A percentile compares a stretch with the other conserved stretches of the same genome.
phyloP scores from a whole-genome alignment of 805 yeast species.

The Starmera amethionina region DNA sequence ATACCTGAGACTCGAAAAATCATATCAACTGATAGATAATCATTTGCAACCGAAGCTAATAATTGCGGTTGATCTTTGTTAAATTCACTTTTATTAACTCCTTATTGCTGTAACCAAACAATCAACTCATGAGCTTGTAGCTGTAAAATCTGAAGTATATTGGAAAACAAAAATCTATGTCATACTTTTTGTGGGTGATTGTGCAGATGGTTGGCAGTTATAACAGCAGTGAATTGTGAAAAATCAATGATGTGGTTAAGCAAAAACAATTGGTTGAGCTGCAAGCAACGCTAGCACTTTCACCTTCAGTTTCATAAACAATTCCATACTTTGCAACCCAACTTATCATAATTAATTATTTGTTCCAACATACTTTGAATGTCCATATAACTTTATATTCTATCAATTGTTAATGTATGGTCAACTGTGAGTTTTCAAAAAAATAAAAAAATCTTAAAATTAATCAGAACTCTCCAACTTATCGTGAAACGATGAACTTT shows the following conservation, averaged over 20 bases:
- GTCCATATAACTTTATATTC: too few species aligned
- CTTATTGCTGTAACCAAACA: conserved; percentile 31
- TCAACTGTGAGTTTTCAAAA: too few species aligned
- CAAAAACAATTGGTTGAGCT: conserved; percentile 37
- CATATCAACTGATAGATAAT: conserved; percentile 38
- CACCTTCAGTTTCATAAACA: conserved; percentile 39
- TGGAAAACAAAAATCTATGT: conserved; percentile 31
- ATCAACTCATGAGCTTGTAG: conserved; percentile 22
- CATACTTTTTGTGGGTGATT: conserved; percentile 41
- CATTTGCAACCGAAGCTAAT: conserved; percentile 35
- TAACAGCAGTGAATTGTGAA: conserved; percentile 22
- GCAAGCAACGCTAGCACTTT: conserved; percentile 32
- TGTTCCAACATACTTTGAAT: too few species aligned
- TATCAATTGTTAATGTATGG: too few species aligned
- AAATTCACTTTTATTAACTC: conserved; percentile 24
- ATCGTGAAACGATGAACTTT: too few species aligned
- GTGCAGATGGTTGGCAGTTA: conserved; percentile 23
- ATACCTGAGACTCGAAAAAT: conserved; percentile 25
- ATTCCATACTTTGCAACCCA: conserved; percentile 37
- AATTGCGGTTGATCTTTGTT: conserved; percentile 31
- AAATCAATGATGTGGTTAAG: conserved; percentile 41
- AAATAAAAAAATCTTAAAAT: too few species aligned
- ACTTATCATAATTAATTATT: conserved; percentile 16
- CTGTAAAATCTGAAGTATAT: conserved; percentile 29
- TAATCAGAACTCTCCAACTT: too few species aligned